These are phyloP conservation scores for Pythium biforme DNA, from an alignment of 352 stramenopile species.

Conservation along the genomic window DNA sequence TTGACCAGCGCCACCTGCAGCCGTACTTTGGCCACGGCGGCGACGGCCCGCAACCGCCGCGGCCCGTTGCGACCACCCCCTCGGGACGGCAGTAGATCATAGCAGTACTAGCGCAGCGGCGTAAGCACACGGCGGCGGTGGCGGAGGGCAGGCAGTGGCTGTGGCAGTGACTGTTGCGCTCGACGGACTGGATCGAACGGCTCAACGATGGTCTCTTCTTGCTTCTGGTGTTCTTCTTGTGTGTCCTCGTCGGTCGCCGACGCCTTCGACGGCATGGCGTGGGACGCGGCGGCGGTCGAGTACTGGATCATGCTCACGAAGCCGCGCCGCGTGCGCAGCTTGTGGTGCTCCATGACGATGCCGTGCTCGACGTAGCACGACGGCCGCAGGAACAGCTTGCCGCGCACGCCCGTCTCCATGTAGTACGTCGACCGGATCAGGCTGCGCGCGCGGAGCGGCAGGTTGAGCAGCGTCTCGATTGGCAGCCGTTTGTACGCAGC, in stretches of 20 bases:
- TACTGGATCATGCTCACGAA: conserved; percentile 25
- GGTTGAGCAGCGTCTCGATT: conserved; percentile 21
- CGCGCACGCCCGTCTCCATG: conserved; percentile 17
- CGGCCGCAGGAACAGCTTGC: conserved; percentile 11
- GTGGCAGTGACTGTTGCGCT: not conserved
- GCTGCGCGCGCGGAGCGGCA: conserved; percentile 24
- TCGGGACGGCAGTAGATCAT: too few species aligned
- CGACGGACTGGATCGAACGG: not conserved
- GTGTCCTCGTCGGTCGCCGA: not conserved
- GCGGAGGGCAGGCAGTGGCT: too few species aligned
- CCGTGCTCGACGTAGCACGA: conserved; percentile 26
- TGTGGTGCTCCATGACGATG: conserved; percentile 22
- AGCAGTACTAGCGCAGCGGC: not conserved
- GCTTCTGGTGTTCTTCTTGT: too few species aligned
- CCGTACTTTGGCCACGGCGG: conserved; percentile 29
- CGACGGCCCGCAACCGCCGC: not conserved
- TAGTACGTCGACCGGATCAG: conserved; percentile 12
- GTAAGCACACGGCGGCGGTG: not conserved
- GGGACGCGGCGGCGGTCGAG: conserved; percentile 13
- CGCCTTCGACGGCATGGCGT: conserved; percentile 5
- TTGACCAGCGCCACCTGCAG: conserved; percentile 29
- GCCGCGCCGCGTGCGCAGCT: conserved; percentile 21
- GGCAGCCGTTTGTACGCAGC: conserved; percentile 18
- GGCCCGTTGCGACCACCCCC: not conserved
- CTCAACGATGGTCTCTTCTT: not conserved